Percentiles rank a stretch among this genome's conserved stretches.
Conservation (phyloP, 768 basidiomycete species). For the Termitomyces sp. region DNA sequence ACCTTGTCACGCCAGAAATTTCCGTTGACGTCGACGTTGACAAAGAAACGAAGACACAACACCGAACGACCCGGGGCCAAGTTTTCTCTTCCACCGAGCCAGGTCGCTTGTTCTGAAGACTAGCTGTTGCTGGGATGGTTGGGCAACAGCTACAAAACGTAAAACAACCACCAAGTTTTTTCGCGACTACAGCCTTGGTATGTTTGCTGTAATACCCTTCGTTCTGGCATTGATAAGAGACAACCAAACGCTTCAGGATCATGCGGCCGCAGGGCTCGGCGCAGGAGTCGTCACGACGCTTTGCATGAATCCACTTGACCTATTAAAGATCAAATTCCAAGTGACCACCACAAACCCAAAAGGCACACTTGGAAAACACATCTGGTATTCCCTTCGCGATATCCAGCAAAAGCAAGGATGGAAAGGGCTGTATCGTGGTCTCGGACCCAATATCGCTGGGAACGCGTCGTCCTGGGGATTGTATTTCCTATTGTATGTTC, state of each 20-base stretch:
- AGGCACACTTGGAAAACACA: constrained; percentile 64
- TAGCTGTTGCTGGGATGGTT: constrained; percentile 30
- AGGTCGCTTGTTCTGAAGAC: constrained; percentile 4
- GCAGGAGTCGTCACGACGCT: constrained; percentile 91
- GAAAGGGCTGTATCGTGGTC: constrained; percentile 85
- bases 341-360: constrained; percentile 66
- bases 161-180: constrained; percentile 45
- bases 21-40: neutral
- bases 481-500: constrained; percentile 93
- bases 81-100: neutral
- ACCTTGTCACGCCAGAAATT: neutral
- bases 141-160: constrained; percentile 7
- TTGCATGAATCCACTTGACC: constrained; percentile 96
- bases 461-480: constrained; percentile 97
- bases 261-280: constrained; percentile 90
- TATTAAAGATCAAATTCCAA: constrained; percentile 93
- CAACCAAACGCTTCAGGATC: constrained; percentile 55
- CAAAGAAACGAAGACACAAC: neutral
- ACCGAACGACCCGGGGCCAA: neutral
- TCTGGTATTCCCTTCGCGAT: constrained; percentile 69
- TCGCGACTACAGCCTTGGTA: constrained; percentile 47
- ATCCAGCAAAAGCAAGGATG: constrained; percentile 77
- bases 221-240: neutral
- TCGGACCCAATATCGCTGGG: constrained; percentile 88
- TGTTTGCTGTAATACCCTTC: constrained; percentile 7